Conservation (phyloP, 1,139 yeast genomes). For the Entelexis paramagnoliae region DNA sequence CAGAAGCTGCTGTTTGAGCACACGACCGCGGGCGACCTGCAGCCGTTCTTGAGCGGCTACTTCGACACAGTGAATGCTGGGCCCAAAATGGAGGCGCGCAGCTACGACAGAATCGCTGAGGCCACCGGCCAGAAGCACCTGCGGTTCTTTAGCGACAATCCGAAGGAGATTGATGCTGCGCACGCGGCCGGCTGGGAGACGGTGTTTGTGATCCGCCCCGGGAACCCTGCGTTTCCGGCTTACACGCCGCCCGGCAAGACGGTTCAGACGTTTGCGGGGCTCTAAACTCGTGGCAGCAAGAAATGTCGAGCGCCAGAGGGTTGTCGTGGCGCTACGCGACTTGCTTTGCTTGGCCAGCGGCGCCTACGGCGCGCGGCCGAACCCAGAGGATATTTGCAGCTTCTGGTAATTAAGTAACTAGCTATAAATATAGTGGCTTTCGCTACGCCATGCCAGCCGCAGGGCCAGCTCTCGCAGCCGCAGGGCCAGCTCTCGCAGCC, state of each 20-base stretch:
- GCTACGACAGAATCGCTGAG: conserved; percentile 51
- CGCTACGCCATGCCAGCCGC: too few relatives aligned
- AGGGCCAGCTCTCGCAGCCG: too few relatives aligned
- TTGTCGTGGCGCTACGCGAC: too few relatives aligned
- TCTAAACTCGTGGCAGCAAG: not conserved
- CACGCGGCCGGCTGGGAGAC: conserved; percentile 51
- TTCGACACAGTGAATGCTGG: conserved; percentile 85
- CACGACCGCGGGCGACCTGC: conserved; percentile 36
- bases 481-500: too few relatives aligned
- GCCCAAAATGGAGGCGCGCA: conserved; percentile 45
- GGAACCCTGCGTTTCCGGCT: conserved; percentile 42
- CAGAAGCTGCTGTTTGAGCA: conserved; percentile 67
- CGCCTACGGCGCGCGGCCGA: too few relatives aligned
- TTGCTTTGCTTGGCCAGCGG: too few relatives aligned
- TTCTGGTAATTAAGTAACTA: too few relatives aligned
- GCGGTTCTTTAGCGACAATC: conserved; percentile 61
- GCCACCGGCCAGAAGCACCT: conserved; percentile 39
- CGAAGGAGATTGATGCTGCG: conserved; percentile 51
- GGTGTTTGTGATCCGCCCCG: conserved; percentile 58
- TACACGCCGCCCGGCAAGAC: conserved; percentile 9
- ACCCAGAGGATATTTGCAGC: too few relatives aligned
- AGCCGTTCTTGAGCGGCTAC: conserved; percentile 46
- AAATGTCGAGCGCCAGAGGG: too few relatives aligned
- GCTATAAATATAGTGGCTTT: too few relatives aligned
- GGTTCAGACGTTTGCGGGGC: not conserved